Evolutionary conservation across 2,329 filamentous ascomycete species (phyloP), one percentile per base, ranked within the genome.

Genomic region (Aspergillus sp.): DNA sequence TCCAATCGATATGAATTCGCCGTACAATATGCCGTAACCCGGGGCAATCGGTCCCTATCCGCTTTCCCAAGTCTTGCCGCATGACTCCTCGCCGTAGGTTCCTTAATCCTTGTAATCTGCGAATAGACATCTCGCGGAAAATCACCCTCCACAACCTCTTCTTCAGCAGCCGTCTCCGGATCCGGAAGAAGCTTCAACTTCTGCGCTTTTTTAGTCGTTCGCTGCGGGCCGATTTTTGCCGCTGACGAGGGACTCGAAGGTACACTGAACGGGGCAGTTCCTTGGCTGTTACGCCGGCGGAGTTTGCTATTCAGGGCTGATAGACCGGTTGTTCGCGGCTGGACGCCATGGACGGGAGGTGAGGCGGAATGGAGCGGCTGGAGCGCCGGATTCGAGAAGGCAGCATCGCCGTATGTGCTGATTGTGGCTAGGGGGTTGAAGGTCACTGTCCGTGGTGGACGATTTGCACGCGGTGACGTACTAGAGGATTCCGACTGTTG

Each of bases 141-240:
- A 69, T 96, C 91, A 61, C 95, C 91, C 53, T 97, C 90, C 55
- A 76, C 57, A 15, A 77, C 82, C 39, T 90, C 88, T 20, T 88
- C 87, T 32, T 90, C 88, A 22, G 88, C 86, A 32, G 81, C 88
- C 41, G 88, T 78, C 50, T 94, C 88, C 0, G 90, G 90, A 62
- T 93, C 93, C 1, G 93, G 93, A 13, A 98, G 75, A n/a, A 98
- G 79, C 73, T 98, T 98, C 52, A 98, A 78, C 73, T 98, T 98
- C 74, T 97, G 90, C 1, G 89, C 89, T 55, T 88, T 96, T 69
- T 95, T 94, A 20, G 90, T 95, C 48, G 90, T 97, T 67, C 93
- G 78, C 67, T 98, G 93, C 0, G 93, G 91, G 2, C 93, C 93
- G 49, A 96, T 89, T 71, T 97, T 96, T 45, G 78, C 71, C 15